Evolutionary conservation across 805 yeast species (phyloP).

Genomic region (Yamadazyma nakazawae): DNA sequence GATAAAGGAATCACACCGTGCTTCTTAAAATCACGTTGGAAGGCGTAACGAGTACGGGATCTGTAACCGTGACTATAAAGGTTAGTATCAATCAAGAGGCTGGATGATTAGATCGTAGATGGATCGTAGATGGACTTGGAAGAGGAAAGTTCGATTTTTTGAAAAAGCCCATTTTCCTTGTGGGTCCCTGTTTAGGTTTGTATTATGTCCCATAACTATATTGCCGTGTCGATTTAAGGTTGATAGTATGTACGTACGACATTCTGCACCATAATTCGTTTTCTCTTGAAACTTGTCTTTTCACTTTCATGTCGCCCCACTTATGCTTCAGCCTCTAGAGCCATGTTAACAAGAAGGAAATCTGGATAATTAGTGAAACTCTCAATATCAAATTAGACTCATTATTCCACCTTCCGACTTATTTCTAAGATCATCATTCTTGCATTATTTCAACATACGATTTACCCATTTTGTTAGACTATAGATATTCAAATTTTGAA

Average conservation of each 20-base stretch:
- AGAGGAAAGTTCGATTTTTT: too few species aligned
- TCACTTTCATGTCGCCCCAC: background rate
- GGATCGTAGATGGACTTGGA: background rate
- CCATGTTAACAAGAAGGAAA: too few species aligned
- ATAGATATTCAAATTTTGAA: conserved; percentile 4
- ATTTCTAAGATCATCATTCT: too few species aligned
- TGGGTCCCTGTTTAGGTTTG: too few species aligned
- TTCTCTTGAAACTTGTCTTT: too few species aligned
- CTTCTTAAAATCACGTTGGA: conserved; percentile 98
- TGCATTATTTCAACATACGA: conserved; percentile 24
- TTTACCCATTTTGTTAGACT: conserved; percentile 33
- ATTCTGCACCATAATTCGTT: too few species aligned
- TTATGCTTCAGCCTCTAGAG: background rate
- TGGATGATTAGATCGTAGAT: background rate
- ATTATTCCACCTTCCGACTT: background rate
- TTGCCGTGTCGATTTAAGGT: too few species aligned
- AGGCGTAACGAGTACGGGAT: conserved; percentile 99
- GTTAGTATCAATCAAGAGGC: conserved; percentile 1
- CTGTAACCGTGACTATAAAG: conserved; percentile 82
- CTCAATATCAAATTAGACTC: background rate
- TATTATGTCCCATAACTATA: too few species aligned
- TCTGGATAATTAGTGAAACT: too few species aligned
- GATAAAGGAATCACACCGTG: conserved; percentile 94
- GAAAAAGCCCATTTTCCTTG: too few species aligned
- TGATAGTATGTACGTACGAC: too few species aligned